Evolutionary conservation across 805 yeast genomes (phyloP).

Genomic region (Grigorovia humatica): DNA sequence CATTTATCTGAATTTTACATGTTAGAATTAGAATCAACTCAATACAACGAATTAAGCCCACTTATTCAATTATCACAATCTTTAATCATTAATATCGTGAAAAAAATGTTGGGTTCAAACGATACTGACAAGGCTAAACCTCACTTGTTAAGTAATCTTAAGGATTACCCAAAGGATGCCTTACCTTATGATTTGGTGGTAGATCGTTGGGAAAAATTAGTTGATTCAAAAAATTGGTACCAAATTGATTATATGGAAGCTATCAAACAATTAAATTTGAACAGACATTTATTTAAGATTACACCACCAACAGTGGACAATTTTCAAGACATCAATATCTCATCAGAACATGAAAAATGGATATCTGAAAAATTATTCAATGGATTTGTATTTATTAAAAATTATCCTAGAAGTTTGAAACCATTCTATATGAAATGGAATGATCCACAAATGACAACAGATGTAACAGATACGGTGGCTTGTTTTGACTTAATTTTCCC

Average conservation of each 20-base stretch:
- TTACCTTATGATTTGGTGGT: slow-evolving; percentile 2
- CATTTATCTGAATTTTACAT: slow-evolving; percentile 96
- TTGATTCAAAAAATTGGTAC: slow-evolving; percentile 44
- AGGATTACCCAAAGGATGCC: slow-evolving; percentile 8
- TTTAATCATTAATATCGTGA: not conserved
- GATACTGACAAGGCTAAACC: slow-evolving; percentile 4
- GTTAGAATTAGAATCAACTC: slow-evolving; percentile 85
- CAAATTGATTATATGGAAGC: slow-evolving; percentile 71
- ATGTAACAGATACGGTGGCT: slow-evolving; percentile 49
- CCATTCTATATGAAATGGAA: slow-evolving; percentile 85
- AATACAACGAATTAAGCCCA: slow-evolving; percentile 45
- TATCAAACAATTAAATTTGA: slow-evolving; percentile 29
- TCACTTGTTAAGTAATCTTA: not conserved
- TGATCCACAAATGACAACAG: slow-evolving; percentile 5
- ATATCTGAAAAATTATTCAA: slow-evolving; percentile 56
- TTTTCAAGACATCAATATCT: slow-evolving; percentile 31
- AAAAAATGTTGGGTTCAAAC: not conserved
- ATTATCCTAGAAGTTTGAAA: slow-evolving; percentile 69
- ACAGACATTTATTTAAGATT: not conserved
- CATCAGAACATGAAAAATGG: slow-evolving; percentile 87
- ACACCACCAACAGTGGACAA: not conserved
- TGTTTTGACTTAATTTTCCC: slow-evolving; percentile 88
- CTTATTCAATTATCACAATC: slow-evolving; percentile 44
- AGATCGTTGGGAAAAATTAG: slow-evolving; percentile 54
- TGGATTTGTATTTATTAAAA: slow-evolving; percentile 79